A percentile compares a stretch with the other conserved stretches of the same genome.
Conservation (phyloP, 2,329 filamentous ascomycete genomes). For the Rhynchosporium secalis region DNA sequence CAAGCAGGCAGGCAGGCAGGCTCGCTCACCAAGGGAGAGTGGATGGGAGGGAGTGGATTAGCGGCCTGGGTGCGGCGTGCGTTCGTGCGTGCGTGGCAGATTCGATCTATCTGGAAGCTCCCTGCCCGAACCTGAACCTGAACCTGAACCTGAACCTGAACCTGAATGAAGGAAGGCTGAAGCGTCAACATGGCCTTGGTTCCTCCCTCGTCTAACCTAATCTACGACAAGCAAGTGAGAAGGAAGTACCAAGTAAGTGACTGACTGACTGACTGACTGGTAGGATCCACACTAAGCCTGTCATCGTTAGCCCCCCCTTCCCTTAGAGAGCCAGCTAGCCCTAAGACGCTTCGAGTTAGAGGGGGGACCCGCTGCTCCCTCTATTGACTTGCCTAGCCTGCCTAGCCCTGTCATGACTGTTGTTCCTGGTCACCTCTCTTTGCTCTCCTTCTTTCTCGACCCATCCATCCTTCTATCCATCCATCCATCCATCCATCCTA, state of each 20-base stretch:
- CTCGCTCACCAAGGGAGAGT: too few relatives aligned
- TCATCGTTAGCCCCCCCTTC: neutral
- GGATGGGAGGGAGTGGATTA: neutral
- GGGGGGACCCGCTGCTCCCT: neutral
- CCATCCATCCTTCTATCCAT: neutral
- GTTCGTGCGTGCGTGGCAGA: neutral
- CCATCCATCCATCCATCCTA: slow-evolving; percentile 3
- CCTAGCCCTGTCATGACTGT: neutral
- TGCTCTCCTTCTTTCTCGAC: neutral
- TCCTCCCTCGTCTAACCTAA: too few relatives aligned
- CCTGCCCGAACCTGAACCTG: too few relatives aligned
- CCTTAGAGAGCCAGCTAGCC: neutral
- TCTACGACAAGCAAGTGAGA: too few relatives aligned
- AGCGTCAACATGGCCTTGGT: neutral
- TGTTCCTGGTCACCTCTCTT: neutral
- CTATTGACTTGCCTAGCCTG: slow-evolving; percentile 1
- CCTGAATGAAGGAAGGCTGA: neutral
- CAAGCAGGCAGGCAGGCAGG: too few relatives aligned
- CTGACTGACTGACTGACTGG: neutral
- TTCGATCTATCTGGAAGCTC: slow-evolving; percentile 13
- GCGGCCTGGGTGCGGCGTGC: too few relatives aligned
- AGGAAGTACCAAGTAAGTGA: too few relatives aligned
- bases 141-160: neutral
- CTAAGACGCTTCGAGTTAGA: neutral
- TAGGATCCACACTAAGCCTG: slow-evolving; percentile 3